Conservation (phyloP, 2,329 filamentous ascomycete species). For the Akanthomyces lecanii region DNA sequence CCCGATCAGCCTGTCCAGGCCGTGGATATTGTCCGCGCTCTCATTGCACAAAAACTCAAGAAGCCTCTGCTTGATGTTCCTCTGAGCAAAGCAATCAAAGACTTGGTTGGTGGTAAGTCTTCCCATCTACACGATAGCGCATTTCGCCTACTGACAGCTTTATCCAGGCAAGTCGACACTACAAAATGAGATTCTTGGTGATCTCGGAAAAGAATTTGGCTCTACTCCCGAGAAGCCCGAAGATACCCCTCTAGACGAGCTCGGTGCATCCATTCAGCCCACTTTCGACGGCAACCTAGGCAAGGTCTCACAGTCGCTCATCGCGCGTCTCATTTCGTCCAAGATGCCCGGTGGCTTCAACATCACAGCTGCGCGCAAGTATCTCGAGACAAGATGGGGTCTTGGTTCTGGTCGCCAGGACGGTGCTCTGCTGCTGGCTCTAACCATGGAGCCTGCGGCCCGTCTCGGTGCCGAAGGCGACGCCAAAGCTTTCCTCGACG, state of each 20-base stretch:
- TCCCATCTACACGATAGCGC: neutral
- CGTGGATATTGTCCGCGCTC: slow-evolving; percentile 79
- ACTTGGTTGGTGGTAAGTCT: slow-evolving; percentile 85
- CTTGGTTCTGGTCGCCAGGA: slow-evolving; percentile 84
- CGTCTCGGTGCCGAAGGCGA: slow-evolving; percentile 87
- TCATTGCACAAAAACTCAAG: slow-evolving; percentile 97
- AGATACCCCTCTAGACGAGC: slow-evolving; percentile 92
- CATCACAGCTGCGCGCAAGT: slow-evolving; percentile 92
- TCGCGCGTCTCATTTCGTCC: slow-evolving; percentile 92
- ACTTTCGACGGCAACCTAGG: slow-evolving; percentile 99
- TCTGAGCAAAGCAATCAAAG: slow-evolving; percentile 94
- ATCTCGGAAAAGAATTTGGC: slow-evolving; percentile 96
- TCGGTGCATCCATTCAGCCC: slow-evolving; percentile 91
- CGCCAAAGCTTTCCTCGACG: slow-evolving; percentile 88
- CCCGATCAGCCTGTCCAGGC: slow-evolving; percentile 84
- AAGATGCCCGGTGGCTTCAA: slow-evolving; percentile 99
- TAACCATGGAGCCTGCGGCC: slow-evolving; percentile 87
- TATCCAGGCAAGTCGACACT: slow-evolving; percentile 87
- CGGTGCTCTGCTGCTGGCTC: slow-evolving; percentile 77
- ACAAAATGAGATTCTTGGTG: slow-evolving; percentile 97
- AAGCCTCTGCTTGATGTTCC: slow-evolving; percentile 86
- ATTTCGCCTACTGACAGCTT: neutral
- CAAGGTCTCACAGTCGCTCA: slow-evolving; percentile 89
- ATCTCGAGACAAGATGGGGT: slow-evolving; percentile 91
- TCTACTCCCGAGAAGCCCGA: slow-evolving; percentile 98